Conservation (phyloP, 139 green algal genomes). For the Chlamydomonas sphaeroides region DNA sequence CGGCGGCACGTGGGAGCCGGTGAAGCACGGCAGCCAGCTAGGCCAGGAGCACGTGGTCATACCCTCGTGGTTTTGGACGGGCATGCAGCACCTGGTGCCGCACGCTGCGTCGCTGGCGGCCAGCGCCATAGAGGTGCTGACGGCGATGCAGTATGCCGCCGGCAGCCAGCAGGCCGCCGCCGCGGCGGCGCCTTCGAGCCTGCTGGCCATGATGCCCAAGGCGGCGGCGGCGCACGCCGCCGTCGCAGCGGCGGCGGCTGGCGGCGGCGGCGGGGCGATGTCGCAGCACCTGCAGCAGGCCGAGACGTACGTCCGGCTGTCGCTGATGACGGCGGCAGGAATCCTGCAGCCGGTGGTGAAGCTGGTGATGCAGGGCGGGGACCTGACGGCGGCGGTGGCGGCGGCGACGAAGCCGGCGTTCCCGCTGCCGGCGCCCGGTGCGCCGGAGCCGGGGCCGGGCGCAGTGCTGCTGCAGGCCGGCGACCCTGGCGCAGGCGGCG, state of each 20-base stretch:
- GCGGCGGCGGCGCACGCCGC: background rate
- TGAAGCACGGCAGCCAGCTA: background rate
- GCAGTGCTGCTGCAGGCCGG: no score
- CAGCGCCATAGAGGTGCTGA: background rate
- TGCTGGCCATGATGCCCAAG: slow-evolving; percentile 12
- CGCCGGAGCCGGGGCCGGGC: background rate
- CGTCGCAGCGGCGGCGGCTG: background rate
- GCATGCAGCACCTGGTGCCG: slow-evolving; percentile 28
- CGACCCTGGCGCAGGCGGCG: no score
- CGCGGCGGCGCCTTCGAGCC: background rate
- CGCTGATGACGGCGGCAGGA: slow-evolving; percentile 13
- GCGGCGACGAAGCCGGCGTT: slow-evolving; percentile 26
- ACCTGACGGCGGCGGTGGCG: slow-evolving; percentile 14
- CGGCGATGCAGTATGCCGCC: background rate
- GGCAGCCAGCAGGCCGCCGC: background rate
- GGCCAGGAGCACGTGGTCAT: slow-evolving; percentile 29
- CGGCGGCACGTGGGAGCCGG: slow-evolving; percentile 34
- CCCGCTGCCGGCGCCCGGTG: background rate
- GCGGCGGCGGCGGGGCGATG: no score
- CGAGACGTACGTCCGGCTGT: slow-evolving; percentile 31
- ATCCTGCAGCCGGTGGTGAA: slow-evolving; percentile 21
- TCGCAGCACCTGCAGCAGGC: background rate
- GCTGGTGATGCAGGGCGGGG: slow-evolving; percentile 8
- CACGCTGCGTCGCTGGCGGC: slow-evolving; percentile 5
- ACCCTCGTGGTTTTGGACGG: slow-evolving; percentile 28